These are phyloP conservation scores for Pestalotiopsis sp. DNA, from an alignment of 2,329 filamentous ascomycete genomes.

Conservation along the genomic window DNA sequence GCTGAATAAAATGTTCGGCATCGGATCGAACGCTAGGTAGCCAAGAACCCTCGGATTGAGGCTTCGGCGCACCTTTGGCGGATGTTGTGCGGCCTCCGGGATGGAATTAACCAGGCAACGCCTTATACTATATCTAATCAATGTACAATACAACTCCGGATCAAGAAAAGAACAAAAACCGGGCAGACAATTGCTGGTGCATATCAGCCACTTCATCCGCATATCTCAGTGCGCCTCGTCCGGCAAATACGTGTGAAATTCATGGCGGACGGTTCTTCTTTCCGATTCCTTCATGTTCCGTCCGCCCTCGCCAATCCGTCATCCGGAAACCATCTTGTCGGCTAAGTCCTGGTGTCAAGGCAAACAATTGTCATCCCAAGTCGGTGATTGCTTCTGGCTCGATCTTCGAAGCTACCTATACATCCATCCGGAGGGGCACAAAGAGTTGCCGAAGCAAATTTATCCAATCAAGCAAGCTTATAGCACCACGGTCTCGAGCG, in stretches of 20 bases:
- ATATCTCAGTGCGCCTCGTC: too few species aligned
- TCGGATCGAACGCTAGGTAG: neutral
- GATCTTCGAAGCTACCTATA: neutral
- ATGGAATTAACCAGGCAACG: too few species aligned
- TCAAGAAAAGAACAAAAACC: too few species aligned
- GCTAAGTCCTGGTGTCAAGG: neutral
- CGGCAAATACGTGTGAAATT: too few species aligned
- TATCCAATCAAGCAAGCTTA: neutral
- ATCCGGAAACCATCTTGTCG: neutral
- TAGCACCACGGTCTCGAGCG: neutral
- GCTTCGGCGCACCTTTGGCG: too few species aligned
- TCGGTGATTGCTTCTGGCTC: neutral
- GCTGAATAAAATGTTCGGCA: slow-evolving; percentile 32
- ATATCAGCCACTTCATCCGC: too few species aligned
- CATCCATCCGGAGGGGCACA: neutral
- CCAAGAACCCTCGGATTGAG: neutral
- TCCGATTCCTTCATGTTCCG: too few species aligned
- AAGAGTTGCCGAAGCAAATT: neutral
- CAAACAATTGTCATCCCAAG: neutral
- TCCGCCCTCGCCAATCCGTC: neutral
- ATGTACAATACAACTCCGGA: too few species aligned
- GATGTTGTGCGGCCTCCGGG: too few species aligned
- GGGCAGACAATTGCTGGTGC: too few species aligned
- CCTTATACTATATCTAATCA: too few species aligned
- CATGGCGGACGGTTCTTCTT: too few species aligned